Evolutionary conservation across 2,329 filamentous ascomycete species (phyloP).

Genomic region (Alternaria triticimaculans): DNA sequence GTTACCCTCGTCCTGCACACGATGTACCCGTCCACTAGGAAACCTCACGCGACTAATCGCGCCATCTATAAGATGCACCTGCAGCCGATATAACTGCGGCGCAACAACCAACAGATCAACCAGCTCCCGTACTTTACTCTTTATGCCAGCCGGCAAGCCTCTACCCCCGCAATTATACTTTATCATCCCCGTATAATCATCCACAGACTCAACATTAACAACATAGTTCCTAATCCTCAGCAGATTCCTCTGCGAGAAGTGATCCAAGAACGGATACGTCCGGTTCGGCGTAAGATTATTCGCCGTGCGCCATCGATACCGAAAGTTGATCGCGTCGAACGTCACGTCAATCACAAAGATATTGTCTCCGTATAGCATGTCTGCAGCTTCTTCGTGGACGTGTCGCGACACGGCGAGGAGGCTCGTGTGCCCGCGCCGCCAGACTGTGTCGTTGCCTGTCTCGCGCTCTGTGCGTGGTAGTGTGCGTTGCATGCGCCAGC

Average conservation of each 20-base stretch:
- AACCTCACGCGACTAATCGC: constrained; percentile 37
- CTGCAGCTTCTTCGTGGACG: constrained; percentile 54
- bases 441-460: constrained; percentile 48
- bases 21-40: constrained; percentile 41
- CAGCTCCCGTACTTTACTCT: constrained; percentile 50
- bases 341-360: constrained; percentile 55
- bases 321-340: constrained; percentile 53
- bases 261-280: constrained; percentile 50
- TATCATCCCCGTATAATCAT: constrained; percentile 59
- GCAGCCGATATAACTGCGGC: constrained; percentile 30
- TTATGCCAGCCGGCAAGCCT: constrained; percentile 53
- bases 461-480: constrained; percentile 30
- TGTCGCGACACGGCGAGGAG: constrained; percentile 51
- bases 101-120: constrained; percentile 46
- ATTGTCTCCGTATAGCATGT: constrained; percentile 55
- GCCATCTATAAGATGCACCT: constrained; percentile 42
- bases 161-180: constrained; percentile 58
- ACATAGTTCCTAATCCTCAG: constrained; percentile 51
- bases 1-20: constrained; percentile 43
- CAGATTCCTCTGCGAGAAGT: constrained; percentile 52
- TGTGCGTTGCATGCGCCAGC: constrained; percentile 41
- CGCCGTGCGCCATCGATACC: constrained; percentile 53
- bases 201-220: constrained; percentile 56
- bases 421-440: constrained; percentile 51
- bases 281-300: constrained; percentile 52